Evolutionary conservation across 495 filamentous ascomycete genomes (phyloP).

Genomic region (Barbatosphaeria neglecta): DNA sequence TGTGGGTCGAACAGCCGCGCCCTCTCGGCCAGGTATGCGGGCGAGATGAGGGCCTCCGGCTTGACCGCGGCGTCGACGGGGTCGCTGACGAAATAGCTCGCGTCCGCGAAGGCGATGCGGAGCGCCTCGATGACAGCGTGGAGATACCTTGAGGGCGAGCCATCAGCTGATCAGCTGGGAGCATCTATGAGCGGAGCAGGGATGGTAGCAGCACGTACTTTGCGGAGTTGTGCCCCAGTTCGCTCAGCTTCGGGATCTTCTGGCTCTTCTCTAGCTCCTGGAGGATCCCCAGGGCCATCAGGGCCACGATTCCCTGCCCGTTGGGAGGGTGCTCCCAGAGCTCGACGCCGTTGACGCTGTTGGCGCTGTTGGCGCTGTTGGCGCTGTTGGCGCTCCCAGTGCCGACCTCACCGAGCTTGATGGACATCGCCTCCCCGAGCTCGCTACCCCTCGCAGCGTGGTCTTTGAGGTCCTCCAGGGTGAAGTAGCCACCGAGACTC

Average conservation of each 20-base stretch:
- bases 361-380: not conserved
- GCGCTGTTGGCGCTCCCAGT: not conserved
- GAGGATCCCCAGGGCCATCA: slow-evolving; percentile 74
- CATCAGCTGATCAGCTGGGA: not conserved
- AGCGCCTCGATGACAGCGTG: slow-evolving; percentile 71
- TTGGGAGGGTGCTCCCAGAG: slow-evolving; percentile 85
- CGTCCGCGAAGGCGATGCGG: slow-evolving; percentile 75
- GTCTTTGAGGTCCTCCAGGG: slow-evolving; percentile 56
- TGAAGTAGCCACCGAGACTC: slow-evolving; percentile 55
- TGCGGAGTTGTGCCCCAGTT: slow-evolving; percentile 9
- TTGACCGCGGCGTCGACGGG: slow-evolving; percentile 9
- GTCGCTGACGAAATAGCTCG: slow-evolving; percentile 66
- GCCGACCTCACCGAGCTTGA: not conserved
- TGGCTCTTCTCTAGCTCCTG: slow-evolving; percentile 57
- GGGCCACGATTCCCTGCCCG: slow-evolving; percentile 73
- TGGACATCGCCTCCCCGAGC: slow-evolving; percentile 54
- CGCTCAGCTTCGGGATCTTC: slow-evolving; percentile 36
- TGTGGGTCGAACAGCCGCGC: slow-evolving; percentile 5
- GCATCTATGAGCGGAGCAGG: not conserved
- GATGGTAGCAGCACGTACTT: not conserved
- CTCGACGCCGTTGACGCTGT: not conserved
- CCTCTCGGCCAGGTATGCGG: slow-evolving; percentile 4
- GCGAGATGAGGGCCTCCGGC: slow-evolving; percentile 1
- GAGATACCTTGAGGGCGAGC: slow-evolving; percentile 38
- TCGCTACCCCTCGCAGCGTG: slow-evolving; percentile 43